Evolutionary conservation across 768 basidiomycete genomes (phyloP), one percentile per base, ranked within the genome.

Genomic region (Panaeolus cyanescens): DNA sequence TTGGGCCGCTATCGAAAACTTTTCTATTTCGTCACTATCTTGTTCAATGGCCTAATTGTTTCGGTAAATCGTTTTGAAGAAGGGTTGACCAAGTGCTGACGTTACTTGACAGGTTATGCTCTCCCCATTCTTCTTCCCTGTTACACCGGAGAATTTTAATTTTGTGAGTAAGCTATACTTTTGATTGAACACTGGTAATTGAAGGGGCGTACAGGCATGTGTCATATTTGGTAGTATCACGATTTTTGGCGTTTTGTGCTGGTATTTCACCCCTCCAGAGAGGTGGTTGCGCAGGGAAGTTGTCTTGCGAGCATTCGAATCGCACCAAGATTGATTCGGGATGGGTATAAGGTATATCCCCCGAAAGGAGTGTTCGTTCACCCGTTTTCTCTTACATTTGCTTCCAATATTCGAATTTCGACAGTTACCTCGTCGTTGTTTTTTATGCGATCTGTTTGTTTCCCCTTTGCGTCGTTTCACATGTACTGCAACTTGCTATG

Each of bases 91-190:
- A 8, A 31, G 31, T 59, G 53, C 62, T 65, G 32, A 67, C 40
- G 42, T n/a, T n/a, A 54, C 54, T 32, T 25, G 10, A 19, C 62
- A 92, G 92, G 88, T 91, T 64, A 86, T 90, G 79, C 79, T 92
- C 58, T 95, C 94, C 25, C 95, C 95, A 1, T 96, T 94, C 80
- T 85, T 80, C 72, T 96, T 92, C 79, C 95, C 95, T 0, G 89
- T 93, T 30, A 86, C 79, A 9, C 81, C 89, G 0, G 73, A 84
- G 61, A 89, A 82, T 1, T 93, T 96, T 80, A 96, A 96, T 74
- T 96, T 93, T 68, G 92, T 93, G 62, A 74, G 90, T 82, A 40
- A 4, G 36, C 54, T 19, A 19, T 31, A 56, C 28, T 34, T 61
- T 59, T 32, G 59, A 58, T 53, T 39, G 37, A 54, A 54, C 32